These are phyloP conservation scores for Epichloe hybrida DNA, from an alignment of 2,329 filamentous ascomycete genomes.

Conservation along the genomic window DNA sequence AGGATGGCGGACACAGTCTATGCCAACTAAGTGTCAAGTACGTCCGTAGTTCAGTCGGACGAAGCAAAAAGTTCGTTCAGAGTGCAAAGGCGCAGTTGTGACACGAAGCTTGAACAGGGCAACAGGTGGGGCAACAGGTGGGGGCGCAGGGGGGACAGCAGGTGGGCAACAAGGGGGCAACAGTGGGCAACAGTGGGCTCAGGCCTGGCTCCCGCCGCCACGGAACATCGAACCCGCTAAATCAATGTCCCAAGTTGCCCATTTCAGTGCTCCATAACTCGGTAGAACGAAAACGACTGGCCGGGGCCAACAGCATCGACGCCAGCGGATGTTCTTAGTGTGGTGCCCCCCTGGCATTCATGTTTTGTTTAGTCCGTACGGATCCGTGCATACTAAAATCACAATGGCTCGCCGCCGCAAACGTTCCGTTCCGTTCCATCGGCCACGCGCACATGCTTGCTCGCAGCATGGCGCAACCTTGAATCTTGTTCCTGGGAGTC, in stretches of 20 bases:
- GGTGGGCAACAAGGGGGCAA: background rate
- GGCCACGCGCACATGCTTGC: too few species aligned
- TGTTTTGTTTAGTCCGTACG: too few species aligned
- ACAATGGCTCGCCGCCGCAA: too few species aligned
- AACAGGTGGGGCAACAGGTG: background rate
- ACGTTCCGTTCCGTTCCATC: too few species aligned
- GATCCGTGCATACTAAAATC: too few species aligned
- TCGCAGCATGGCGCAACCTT: too few species aligned
- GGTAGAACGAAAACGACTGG: background rate
- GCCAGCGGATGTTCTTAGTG: too few species aligned
- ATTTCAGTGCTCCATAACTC: background rate
- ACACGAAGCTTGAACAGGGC: background rate
- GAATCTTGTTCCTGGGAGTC: too few species aligned
- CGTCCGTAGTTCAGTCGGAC: background rate
- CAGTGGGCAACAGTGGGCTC: background rate
- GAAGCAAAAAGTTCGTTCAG: background rate
- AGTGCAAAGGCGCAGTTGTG: background rate
- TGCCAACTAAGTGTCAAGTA: background rate
- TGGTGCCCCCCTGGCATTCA: background rate
- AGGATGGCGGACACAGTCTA: background rate
- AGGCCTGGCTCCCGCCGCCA: background rate
- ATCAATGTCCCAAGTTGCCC: background rate
- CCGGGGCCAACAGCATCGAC: too few species aligned
- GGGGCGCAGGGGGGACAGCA: background rate
- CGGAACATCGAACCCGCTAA: background rate